These are phyloP conservation scores for Russula virescens DNA, from an alignment of 768 basidiomycete genomes.

Conservation along the genomic window DNA sequence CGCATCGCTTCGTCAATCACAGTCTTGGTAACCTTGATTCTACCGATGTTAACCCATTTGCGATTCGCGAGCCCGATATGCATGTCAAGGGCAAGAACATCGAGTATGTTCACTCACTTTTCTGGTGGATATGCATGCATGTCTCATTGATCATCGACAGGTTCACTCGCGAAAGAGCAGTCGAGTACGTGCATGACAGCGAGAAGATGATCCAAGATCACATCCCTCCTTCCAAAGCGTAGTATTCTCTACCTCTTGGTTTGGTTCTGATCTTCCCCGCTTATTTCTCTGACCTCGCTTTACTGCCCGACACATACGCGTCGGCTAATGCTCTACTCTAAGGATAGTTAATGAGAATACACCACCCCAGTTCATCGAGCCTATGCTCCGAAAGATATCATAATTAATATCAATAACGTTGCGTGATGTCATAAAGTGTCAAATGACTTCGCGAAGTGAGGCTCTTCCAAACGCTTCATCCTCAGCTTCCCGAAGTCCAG, in stretches of 20 bases:
- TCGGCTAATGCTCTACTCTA: not conserved
- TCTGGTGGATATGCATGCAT: slow-evolving; percentile 7
- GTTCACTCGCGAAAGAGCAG: slow-evolving; percentile 15
- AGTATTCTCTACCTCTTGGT: not conserved
- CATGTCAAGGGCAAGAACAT: slow-evolving; percentile 68
- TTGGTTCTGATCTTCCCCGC: not conserved
- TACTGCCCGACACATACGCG: not conserved
- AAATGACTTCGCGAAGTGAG: not conserved
- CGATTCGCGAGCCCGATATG: slow-evolving; percentile 85
- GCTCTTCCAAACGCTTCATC: not conserved
- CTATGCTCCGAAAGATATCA: not conserved
- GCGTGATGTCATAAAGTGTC: too few species aligned
- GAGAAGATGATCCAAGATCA: slow-evolving; percentile 13
- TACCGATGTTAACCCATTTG: slow-evolving; percentile 84
- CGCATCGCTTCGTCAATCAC: slow-evolving; percentile 95
- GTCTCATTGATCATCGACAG: not conserved
- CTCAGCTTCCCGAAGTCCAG: not conserved
- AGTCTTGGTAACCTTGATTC: slow-evolving; percentile 82
- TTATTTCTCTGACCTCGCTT: not conserved
- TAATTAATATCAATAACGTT: too few species aligned
- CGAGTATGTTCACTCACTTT: slow-evolving; percentile 40
- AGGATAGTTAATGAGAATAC: not conserved
- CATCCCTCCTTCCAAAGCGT: not conserved
- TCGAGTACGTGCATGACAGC: slow-evolving; percentile 17
- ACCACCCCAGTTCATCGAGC: not conserved